Percentiles rank a stretch among this genome's conserved stretches.
Conservation (phyloP, 805 yeast genomes). For the Saturnispora hagleri region DNA sequence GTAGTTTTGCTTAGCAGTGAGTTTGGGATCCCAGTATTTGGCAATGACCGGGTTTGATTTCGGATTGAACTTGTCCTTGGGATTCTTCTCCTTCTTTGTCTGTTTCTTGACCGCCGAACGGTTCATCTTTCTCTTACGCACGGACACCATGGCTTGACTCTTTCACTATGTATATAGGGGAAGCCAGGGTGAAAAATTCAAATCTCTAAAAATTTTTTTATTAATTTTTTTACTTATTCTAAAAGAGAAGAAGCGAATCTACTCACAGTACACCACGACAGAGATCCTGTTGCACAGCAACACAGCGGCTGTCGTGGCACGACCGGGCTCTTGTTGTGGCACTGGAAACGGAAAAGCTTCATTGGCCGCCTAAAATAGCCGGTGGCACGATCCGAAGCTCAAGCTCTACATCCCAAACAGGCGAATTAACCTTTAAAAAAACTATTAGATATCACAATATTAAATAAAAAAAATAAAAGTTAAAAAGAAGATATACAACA, state of each 20-base stretch:
- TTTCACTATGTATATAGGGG: neutral
- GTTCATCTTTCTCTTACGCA: conserved; percentile 79
- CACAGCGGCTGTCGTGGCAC: too few relatives aligned
- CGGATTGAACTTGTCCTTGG: conserved; percentile 56
- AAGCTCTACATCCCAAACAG: too few relatives aligned
- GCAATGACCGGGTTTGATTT: conserved; percentile 75
- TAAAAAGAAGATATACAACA: neutral
- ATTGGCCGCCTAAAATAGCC: too few relatives aligned
- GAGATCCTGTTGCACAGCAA: too few relatives aligned
- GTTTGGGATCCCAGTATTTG: conserved; percentile 78
- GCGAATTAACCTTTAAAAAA: neutral
- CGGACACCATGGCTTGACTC: conserved; percentile 31
- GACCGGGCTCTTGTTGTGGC: too few relatives aligned
- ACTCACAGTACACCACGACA: too few relatives aligned
- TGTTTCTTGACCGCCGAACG: conserved; percentile 63
- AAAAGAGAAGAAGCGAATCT: too few relatives aligned
- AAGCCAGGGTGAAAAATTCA: neutral
- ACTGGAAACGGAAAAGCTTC: too few relatives aligned
- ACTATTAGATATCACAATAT: conserved; percentile 3
- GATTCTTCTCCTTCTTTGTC: conserved; percentile 60
- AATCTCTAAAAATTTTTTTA: neutral
- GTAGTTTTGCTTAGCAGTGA: conserved; percentile 82
- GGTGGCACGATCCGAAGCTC: too few relatives aligned
- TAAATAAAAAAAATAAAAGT: neutral
- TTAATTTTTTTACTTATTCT: too few relatives aligned